Conservation (phyloP, 805 yeast species). For the Suhomyces xylopsoci region DNA sequence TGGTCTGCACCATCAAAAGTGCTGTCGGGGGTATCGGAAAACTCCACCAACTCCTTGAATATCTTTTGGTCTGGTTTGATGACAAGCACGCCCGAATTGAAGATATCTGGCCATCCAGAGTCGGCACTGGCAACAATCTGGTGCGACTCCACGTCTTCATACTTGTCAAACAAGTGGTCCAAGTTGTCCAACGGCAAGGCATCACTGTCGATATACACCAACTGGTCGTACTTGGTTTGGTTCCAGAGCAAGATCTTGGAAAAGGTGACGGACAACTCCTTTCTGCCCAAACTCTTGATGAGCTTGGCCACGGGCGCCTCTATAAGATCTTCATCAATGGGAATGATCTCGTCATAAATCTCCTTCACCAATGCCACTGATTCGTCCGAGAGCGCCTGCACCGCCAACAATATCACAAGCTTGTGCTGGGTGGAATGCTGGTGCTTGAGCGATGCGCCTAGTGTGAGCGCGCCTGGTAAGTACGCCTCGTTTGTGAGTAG, state of each 20-base stretch:
- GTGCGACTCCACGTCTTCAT: constrained; percentile 5
- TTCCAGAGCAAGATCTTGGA: constrained; percentile 27
- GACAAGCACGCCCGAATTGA: constrained; percentile 28
- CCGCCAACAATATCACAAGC: constrained; percentile 19
- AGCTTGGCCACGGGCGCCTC: constrained; percentile 19
- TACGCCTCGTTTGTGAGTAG: constrained; percentile 31
- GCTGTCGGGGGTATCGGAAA: constrained; percentile 7
- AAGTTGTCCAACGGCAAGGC: constrained; percentile 21
- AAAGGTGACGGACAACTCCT: constrained; percentile 26
- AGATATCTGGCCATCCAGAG: constrained; percentile 33
- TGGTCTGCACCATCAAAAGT: constrained; percentile 40
- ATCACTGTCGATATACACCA: constrained; percentile 28
- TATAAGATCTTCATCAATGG: constrained; percentile 17
- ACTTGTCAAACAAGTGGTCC: constrained; percentile 21
- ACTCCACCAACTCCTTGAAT: constrained; percentile 16
- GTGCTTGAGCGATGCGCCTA: constrained; percentile 22
- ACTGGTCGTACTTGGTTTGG: constrained; percentile 17
- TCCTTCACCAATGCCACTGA: constrained; percentile 17
- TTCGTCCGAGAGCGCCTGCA: constrained; percentile 12
- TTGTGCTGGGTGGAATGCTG: constrained; percentile 15
- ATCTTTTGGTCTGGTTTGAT: constrained; percentile 18
- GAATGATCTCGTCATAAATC: constrained; percentile 25
- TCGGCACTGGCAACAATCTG: constrained; percentile 26
- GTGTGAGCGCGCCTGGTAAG: constrained; percentile 35
- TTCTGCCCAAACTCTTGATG: constrained; percentile 19